Percentiles rank a stretch among this genome's conserved stretches.
Conservation (phyloP, 169 alveolate genomes). For the Eimeria praecox region DNA sequence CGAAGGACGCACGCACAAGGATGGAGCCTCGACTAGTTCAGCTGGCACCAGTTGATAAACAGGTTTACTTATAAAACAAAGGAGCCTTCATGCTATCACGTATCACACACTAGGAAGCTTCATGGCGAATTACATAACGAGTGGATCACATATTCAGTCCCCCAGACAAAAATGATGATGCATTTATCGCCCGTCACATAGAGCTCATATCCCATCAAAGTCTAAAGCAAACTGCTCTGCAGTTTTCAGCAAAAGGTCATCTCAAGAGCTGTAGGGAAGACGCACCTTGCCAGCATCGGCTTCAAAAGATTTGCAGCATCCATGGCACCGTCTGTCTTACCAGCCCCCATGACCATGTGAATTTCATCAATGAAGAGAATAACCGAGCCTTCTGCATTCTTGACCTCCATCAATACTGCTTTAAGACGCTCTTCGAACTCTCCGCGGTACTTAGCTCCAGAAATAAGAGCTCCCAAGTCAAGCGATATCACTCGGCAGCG, state of each 20-base stretch:
- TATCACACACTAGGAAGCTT: background rate
- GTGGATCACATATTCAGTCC: background rate
- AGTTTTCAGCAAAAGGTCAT: background rate
- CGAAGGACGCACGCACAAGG: background rate
- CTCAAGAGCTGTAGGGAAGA: background rate
- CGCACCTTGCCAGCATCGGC: constrained; percentile 86
- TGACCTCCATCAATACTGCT: constrained; percentile 92
- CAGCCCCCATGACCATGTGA: constrained; percentile 95
- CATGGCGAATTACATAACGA: background rate
- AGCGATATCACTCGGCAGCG: constrained; percentile 90
- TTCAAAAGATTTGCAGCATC: constrained; percentile 90
- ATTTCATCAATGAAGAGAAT: constrained; percentile 94
- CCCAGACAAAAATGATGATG: background rate
- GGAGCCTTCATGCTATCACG: background rate
- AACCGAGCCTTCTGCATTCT: constrained; percentile 93
- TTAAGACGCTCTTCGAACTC: constrained; percentile 95
- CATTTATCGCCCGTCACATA: background rate
- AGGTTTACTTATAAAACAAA: background rate
- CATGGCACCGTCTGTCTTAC: constrained; percentile 93
- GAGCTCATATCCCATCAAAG: background rate
- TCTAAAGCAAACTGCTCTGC: background rate
- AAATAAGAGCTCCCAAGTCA: constrained; percentile 91
- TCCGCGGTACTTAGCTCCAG: constrained; percentile 93
- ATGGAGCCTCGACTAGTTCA: background rate
- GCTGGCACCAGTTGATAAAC: background rate